Base-by-base conservation (phyloP, 306 rosid genomes). In the Cucumis hystrix region DNA sequence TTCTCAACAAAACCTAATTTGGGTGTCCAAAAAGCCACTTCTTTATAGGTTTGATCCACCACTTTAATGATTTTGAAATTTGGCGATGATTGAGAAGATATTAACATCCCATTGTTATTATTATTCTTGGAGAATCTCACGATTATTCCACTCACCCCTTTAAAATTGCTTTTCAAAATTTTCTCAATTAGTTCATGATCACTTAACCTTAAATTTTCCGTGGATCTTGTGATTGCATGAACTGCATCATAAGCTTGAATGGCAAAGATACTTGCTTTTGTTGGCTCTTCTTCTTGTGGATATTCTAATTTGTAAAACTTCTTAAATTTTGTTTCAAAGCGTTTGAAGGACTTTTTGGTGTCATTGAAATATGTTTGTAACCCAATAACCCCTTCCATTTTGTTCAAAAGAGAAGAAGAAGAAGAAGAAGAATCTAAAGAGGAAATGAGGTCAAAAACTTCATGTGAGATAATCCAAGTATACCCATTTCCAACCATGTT, bases 301-400 rank as follows among this genome's bases (percentile, higher is more conserved):
- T 86, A 86, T 56, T 76, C 83, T 25, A 75, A 54, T 21, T 73
- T 69, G 51, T 83, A 87, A 23, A 71, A 70, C 73, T 69, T 83
- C 28, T 82, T 83, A 74, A 89, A 87, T 65, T 79, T 82, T 60
- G 64, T 74, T 73, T 74, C 86, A 81, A 89, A 89, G 30, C 59
- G 55, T 47, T 33, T 81, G 68, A 83, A 82, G 7, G 58, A 23
- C 35, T 55, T 65, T 6, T 64, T 83, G 35, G 57, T 79, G 61
- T 83, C 87, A 13, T 37, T 39, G 45, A 87, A 82, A 28, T 73
- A 78, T 28, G 86, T 85, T 83, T 81, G 85, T 43, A 89, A 76
- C 30, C 93, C 93, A 75, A 89, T 17, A 12, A 91, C 80, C 30
- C 93, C 91, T 86, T 86, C 88, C 97, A 91, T 87, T 73, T 78